Base-by-base conservation (phyloP, 1,284 basidiomycete genomes). In the Malassezia equina region DNA sequence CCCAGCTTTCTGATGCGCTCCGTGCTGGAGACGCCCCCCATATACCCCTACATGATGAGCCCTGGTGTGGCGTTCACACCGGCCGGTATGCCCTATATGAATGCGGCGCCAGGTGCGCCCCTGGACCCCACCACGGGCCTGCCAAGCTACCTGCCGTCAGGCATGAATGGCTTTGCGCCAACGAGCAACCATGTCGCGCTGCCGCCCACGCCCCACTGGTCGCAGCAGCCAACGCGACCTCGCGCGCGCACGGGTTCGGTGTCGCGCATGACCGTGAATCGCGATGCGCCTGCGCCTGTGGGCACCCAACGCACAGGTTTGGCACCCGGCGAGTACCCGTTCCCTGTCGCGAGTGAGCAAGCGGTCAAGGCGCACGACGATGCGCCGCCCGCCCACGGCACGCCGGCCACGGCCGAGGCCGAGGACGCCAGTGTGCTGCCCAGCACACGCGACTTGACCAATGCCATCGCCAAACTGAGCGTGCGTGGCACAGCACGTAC, bases 1-100 rank as follows among this genome's bases (percentile, higher is more conserved):
- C 76, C 77, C 0, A 75, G 74, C 2, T 78, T 77, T 55, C 69
- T 73, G 0, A 75, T 77, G 41, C 73, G 75, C 13, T 65, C 71
- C 13, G 67, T 76, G 47, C 73, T 74, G 1, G 68, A 75, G 47
- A 77, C 76, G 13, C 76, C 77, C 1, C 76, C 76, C 3, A 58
- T 75, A 33, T 65, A 76, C 41, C 64, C 65, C 25, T 71, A 73
- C 12, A 69, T 77, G 51, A 67, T 77, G 36, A 70, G 64, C 12
- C 76, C 76, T 5, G 75, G 73, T 28, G 29, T 75, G 12, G 71
- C 27, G 1, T 27, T 29, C 12, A 24, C 15, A 21, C 28, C 39
- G n/a, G 31, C 48, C 25, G 24, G 13, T 13, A 25, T 29, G 13
- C 52, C 50, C 5, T 58, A 59, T 32, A 55, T 62, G 47, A 66